Percentiles rank a stretch among this genome's conserved stretches.
Conservation (phyloP, 139 green algal genomes). For the Trebouxia sp. region DNA sequence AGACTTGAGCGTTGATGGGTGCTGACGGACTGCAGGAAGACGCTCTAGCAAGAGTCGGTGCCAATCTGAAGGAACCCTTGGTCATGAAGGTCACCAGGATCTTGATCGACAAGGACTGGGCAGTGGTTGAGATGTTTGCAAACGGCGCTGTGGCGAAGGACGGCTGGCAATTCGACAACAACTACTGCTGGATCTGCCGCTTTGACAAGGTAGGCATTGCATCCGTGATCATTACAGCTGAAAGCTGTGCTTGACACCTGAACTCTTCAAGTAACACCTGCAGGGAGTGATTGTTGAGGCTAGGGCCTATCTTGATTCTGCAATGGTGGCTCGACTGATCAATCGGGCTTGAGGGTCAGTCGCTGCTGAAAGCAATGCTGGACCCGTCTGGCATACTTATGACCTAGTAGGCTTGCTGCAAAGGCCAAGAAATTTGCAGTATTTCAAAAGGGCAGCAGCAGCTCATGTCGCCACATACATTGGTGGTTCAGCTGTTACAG, state of each 20-base stretch:
- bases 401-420: too few species aligned
- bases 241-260: neutral
- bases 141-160: neutral
- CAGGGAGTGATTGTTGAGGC: neutral
- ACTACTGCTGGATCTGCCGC: neutral
- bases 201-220: constrained; percentile 7
- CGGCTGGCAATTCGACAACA: neutral
- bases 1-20: too few species aligned
- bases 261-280: neutral
- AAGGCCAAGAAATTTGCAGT: too few species aligned
- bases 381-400: too few species aligned
- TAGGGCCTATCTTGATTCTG: neutral
- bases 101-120: neutral
- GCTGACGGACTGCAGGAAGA: neutral
- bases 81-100: neutral
- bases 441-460: too few species aligned
- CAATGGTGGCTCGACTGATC: neutral
- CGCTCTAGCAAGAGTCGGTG: neutral
- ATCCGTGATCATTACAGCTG: neutral
- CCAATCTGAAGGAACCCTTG: neutral
- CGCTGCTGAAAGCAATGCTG: too few species aligned
- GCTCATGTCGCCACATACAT: too few species aligned
- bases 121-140: neutral
- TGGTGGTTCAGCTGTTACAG: too few species aligned
- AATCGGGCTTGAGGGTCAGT: too few species aligned